A percentile compares a stretch with the other conserved stretches of the same genome.
These are phyloP conservation scores for Alisma plantagoaquatica DNA, from an alignment of 106 monocot genomes.

Conservation along the genomic window DNA sequence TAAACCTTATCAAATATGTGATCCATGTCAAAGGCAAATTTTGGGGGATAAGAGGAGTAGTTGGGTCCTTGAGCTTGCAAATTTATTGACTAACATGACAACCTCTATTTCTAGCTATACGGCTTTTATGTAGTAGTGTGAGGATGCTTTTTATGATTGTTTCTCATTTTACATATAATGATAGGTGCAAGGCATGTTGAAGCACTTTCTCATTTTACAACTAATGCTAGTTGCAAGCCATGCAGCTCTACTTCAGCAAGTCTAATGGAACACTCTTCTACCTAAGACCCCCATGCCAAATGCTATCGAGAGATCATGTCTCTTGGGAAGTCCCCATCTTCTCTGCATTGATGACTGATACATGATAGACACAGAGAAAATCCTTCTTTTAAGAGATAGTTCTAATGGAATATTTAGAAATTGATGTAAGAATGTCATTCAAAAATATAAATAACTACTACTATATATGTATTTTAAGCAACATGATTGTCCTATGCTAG, in stretches of 20 bases:
- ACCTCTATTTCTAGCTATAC: too few relatives aligned
- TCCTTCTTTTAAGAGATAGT: background rate
- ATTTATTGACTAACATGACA: too few relatives aligned
- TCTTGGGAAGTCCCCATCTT: slow-evolving; percentile 15
- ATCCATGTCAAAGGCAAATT: too few relatives aligned
- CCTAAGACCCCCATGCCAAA: slow-evolving; percentile 49
- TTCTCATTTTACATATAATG: too few relatives aligned
- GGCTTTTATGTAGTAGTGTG: too few relatives aligned
- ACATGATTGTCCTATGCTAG: too few relatives aligned
- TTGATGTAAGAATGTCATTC: background rate
- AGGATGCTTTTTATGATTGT: too few relatives aligned
- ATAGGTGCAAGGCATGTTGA: too few relatives aligned
- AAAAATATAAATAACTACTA: background rate
- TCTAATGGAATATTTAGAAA: background rate
- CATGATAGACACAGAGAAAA: background rate
- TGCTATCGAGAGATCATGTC: slow-evolving; percentile 18
- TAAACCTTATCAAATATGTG: too few relatives aligned
- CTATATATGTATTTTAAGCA: background rate
- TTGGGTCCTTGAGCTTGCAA: too few relatives aligned
- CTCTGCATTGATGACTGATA: background rate
- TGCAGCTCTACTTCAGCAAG: slow-evolving; percentile 22
- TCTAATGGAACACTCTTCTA: slow-evolving; percentile 35
- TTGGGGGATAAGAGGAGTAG: too few relatives aligned
- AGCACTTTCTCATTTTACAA: too few relatives aligned
- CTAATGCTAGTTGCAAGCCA: slow-evolving; percentile 14